Base-by-base conservation (phyloP, 257 asterid genomes). In the Solanum peruvianum region DNA sequence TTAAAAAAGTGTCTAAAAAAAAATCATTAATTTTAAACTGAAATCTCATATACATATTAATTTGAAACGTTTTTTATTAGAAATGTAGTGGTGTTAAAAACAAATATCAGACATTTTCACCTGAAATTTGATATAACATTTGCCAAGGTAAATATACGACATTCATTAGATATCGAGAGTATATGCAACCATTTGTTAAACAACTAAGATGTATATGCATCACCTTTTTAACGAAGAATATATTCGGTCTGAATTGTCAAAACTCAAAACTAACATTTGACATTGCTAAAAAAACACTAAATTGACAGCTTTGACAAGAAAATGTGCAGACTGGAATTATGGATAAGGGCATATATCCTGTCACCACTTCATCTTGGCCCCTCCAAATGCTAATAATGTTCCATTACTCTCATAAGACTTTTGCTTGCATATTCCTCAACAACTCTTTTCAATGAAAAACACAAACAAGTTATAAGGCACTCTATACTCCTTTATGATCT, bases 281-380 rank as follows among this genome's bases (percentile, higher is more conserved):
- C 67, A 80, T 16, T 25, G 64, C 18, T 47, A 4, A 11, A 76
- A 73, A 73, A 77, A 21, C 66, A 44, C 37, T 14, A 27, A 45
- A 45, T 44, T 45, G 44, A 47, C 67, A 47, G 67, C 11, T 21
- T 7, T 9, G 66, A 3, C 27, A 70, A 52, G 72, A 27, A 11
- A 4, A 11, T 25, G 8, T 14, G 3, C 60, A 83, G 60, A 93
- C 94, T 90, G 92, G 58, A 45, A 33, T 52, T 21, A 97, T 92
- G 89, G 88, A 91, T 77, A 42, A 78, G 84, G 27, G 11, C 84
- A 94, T 42, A 41, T 42, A 77, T 77, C 83, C 21, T 42, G 60
- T 77, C 83, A 76, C 37, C 83, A 76, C 58, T 76, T 76, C 60
- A 44, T 77, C 62, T n/a, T 44, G 60, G 39, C 60, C 83, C 82